Evolutionary conservation across 331 rosid species (phyloP).

Genomic region (Malus hybrid): DNA sequence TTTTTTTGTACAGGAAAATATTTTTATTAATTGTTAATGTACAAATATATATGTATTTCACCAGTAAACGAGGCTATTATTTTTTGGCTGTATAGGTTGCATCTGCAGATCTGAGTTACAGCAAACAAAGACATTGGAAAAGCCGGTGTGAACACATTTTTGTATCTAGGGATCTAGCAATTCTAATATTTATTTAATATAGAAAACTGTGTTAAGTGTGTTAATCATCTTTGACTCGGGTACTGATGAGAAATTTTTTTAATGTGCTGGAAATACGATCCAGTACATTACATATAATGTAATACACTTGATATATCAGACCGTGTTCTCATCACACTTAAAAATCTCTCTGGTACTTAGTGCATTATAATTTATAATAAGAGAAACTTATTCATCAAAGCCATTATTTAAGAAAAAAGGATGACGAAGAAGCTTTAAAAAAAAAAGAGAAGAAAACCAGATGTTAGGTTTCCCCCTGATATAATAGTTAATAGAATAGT

Average conservation of each 20-base stretch:
- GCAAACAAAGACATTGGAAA: background rate
- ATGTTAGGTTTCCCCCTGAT: background rate
- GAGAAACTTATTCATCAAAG: background rate
- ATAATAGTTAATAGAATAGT: background rate
- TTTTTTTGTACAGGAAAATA: background rate
- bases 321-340: fast-evolving
- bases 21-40: no score
- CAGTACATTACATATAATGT: no score
- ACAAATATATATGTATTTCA: no score
- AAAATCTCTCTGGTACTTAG: no score
- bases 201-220: background rate
- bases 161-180: background rate
- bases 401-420: background rate
- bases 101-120: background rate
- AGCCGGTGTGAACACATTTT: background rate
- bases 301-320: no score
- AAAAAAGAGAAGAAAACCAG: no score
- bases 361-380: no score
- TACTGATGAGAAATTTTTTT: no score
- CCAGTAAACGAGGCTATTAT: no score
- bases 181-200: background rate
- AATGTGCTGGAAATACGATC: fast-evolving
- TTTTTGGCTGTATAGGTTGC: background rate
- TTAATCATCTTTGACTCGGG: no score
- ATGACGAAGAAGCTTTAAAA: no score